A percentile compares a stretch with the other conserved stretches of the same genome.
Evolutionary conservation across 176 grass and related monocot species (phyloP).

Genomic region (Triticum dicoccoides): DNA sequence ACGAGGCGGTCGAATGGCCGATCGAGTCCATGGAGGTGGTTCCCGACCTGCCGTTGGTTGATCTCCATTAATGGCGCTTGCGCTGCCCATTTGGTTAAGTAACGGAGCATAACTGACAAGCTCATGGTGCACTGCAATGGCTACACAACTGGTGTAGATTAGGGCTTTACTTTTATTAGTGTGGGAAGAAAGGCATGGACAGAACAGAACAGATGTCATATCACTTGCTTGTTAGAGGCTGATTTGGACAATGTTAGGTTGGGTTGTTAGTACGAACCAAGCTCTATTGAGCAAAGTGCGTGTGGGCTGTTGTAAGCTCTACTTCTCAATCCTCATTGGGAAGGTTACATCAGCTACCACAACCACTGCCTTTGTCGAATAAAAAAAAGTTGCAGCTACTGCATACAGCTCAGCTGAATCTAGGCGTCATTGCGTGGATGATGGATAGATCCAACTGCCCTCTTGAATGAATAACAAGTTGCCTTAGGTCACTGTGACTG

Average conservation of each 20-base stretch:
- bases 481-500: background rate
- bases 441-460: slow-evolving; percentile 35
- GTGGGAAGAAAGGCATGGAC: background rate
- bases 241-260: too few species aligned
- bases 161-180: background rate
- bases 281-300: too few species aligned
- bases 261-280: too few species aligned
- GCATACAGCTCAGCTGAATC: slow-evolving; percentile 36
- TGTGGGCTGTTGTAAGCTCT: too few species aligned
- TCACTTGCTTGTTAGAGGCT: too few species aligned
- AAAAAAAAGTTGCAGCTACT: background rate
- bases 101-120: background rate
- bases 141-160: background rate
- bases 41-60: background rate
- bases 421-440: slow-evolving; percentile 15
- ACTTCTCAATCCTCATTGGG: background rate
- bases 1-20: background rate
- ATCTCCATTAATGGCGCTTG: background rate
- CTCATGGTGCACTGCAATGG: background rate
- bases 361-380: background rate
- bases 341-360: background rate
- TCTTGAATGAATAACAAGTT: slow-evolving; percentile 20
- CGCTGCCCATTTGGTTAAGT: background rate
- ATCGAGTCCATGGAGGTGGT: background rate
- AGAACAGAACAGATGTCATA: background rate